Evolutionary conservation across 2,329 filamentous ascomycete species (phyloP), one percentile per base, ranked within the genome.

Genomic region (Fusarium chaquense): DNA sequence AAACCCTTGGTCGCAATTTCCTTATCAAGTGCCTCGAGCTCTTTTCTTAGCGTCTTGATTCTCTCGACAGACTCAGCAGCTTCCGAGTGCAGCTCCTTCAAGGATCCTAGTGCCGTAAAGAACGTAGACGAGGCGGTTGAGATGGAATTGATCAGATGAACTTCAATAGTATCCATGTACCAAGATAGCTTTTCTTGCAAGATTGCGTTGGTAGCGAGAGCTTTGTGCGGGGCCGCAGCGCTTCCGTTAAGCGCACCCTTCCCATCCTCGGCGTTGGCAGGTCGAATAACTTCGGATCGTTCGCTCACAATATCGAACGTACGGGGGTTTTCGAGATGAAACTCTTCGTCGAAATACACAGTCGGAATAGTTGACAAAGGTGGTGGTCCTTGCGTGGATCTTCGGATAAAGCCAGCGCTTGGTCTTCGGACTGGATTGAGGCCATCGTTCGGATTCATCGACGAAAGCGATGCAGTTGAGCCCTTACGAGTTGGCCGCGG

Each of bases 151-250:
- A 99, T 98, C 10, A 99, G 84, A 78, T 99, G 96, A 57, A 99
- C 93, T 78, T 99, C 96, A 24, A 99, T 94, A 0, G 96, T 99
- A 78, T 99, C 96, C 94, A 99, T 97, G 79, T 99, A 99, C 96
- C 96, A 99, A 1, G 96, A 98, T 15, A 99, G 84, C 80, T 99
- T 99, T 80, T 99, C 96, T 78, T 99, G 96, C 36, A 99, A 80
- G 62, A 99, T 99, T 0, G 96, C 96, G 80, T 99, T 99, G 1
- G 94, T 98, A 10, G 95, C 95, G 30, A 99, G 84, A 2, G 93
- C 92, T 78, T 98, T 98, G 64, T 95, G 88, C 11, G 92, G 90
- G 3, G 76, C 75, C 24, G 86, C 81, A 1, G 85, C 81, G 52
- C 82, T 83, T 7, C 88, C 89, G 77, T 90, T 92, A 5, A 83